A percentile compares a stretch with the other conserved stretches of the same genome.
phyloP scores from a whole-genome alignment of 2,329 filamentous ascomycete genomes.

The Drechmeria coniospora region DNA sequence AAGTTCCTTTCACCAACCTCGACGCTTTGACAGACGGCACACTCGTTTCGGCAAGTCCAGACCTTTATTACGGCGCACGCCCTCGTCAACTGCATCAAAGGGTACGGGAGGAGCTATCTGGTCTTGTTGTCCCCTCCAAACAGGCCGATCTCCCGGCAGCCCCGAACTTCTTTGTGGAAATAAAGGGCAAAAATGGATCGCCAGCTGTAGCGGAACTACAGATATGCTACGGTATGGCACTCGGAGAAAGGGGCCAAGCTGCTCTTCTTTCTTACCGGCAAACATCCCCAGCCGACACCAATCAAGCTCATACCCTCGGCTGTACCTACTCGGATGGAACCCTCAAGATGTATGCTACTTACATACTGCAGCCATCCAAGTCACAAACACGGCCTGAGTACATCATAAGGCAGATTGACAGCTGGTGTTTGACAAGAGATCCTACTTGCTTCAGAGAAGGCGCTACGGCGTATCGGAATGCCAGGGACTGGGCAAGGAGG shows the following conservation, averaged over 20 bases:
- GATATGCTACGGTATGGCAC: conserved; percentile 18
- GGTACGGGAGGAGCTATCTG: conserved; percentile 10
- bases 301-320: conserved; percentile 18
- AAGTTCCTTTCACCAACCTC: conserved; percentile 19
- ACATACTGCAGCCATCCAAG: conserved; percentile 6
- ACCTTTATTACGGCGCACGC: conserved; percentile 17
- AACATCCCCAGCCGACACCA: conserved; percentile 15
- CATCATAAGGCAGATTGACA: conserved; percentile 20
- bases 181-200: conserved; percentile 17
- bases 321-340: conserved; percentile 20
- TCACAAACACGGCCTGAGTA: conserved; percentile 14
- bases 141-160: conserved; percentile 13
- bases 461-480: conserved; percentile 22
- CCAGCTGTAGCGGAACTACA: conserved; percentile 14
- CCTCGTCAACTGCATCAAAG: conserved; percentile 11
- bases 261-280: conserved; percentile 17
- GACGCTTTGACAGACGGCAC: conserved; percentile 18
- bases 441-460: conserved; percentile 18
- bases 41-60: conserved; percentile 14
- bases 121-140: conserved; percentile 18
- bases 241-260: conserved; percentile 19
- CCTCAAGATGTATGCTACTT: conserved; percentile 18
- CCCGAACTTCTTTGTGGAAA: conserved; percentile 24
- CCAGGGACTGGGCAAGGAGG: conserved; percentile 20
- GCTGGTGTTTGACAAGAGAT: conserved; percentile 13